Evolutionary conservation across 768 basidiomycete species (phyloP).

Genomic region (Mycena filopes): DNA sequence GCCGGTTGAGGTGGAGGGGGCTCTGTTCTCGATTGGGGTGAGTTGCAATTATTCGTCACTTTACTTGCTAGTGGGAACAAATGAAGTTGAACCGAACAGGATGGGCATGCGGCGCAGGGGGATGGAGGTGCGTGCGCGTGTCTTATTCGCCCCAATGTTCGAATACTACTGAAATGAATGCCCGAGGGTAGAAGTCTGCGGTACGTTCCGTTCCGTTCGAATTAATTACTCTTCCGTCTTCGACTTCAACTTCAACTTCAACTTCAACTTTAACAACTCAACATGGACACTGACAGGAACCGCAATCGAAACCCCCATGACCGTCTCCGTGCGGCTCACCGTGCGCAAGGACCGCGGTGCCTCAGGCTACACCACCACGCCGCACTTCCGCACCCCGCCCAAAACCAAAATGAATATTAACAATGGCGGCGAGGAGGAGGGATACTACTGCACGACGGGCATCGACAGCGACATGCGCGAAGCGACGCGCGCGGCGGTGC

Average conservation of each 20-base stretch:
- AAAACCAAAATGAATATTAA: conserved; percentile 36
- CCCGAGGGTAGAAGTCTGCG: conserved; percentile 63
- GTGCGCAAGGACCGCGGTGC: conserved; percentile 66
- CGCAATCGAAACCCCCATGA: conserved; percentile 73
- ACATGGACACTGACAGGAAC: conserved; percentile 64
- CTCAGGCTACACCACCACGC: conserved; percentile 69
- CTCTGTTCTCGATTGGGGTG: conserved; percentile 70
- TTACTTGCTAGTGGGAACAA: no score
- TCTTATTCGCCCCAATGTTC: not conserved
- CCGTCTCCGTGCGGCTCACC: conserved; percentile 62
- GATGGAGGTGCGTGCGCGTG: conserved; percentile 61
- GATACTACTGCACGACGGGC: conserved; percentile 70
- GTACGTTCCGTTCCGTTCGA: no score
- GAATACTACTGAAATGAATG: not conserved
- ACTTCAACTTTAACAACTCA: no score
- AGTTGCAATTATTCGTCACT: no score
- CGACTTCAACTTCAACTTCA: no score
- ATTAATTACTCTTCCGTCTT: no score
- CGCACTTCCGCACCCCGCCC: conserved; percentile 61
- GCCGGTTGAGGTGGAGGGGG: conserved; percentile 69
- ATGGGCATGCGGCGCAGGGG: conserved; percentile 75
- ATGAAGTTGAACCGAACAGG: conserved; percentile 47
- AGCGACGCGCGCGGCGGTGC: conserved; percentile 65
- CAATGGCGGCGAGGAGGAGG: conserved; percentile 43
- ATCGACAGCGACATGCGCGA: conserved; percentile 65